Conservation (phyloP, 768 basidiomycete genomes). For the Mycena metata region DNA sequence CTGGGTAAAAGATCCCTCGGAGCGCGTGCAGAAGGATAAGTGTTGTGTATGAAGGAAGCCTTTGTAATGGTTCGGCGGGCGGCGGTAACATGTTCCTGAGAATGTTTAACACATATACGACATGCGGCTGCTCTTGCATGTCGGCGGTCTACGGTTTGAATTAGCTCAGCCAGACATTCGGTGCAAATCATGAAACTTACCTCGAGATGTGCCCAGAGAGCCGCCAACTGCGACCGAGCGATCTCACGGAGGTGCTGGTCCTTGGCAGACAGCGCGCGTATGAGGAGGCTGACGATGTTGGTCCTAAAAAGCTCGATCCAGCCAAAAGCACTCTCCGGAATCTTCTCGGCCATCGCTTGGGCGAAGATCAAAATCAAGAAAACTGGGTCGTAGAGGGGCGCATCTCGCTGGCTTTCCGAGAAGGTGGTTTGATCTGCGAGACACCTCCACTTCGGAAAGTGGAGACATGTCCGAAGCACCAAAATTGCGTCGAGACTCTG, state of each 20-base stretch:
- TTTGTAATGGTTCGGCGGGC: slow-evolving; percentile 57
- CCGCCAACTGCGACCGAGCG: slow-evolving; percentile 72
- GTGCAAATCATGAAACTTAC: slow-evolving; percentile 54
- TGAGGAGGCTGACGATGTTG: slow-evolving; percentile 79
- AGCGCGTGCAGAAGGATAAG: slow-evolving; percentile 88
- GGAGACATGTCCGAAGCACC: slow-evolving; percentile 78
- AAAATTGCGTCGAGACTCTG: slow-evolving; percentile 76
- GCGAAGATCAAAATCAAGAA: slow-evolving; percentile 80
- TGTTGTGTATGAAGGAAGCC: slow-evolving; percentile 83
- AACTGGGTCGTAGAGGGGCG: slow-evolving; percentile 81
- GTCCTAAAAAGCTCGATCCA: slow-evolving; percentile 92
- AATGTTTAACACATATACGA: slow-evolving; percentile 76
- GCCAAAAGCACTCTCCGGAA: slow-evolving; percentile 69
- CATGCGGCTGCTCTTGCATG: slow-evolving; percentile 84
- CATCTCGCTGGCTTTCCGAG: slow-evolving; percentile 48
- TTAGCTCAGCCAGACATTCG: slow-evolving; percentile 11
- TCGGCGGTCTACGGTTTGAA: slow-evolving; percentile 61
- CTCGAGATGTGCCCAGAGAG: slow-evolving; percentile 71
- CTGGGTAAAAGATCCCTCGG: slow-evolving; percentile 86
- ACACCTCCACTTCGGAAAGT: slow-evolving; percentile 77
- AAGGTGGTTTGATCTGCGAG: slow-evolving; percentile 54
- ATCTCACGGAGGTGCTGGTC: slow-evolving; percentile 71
- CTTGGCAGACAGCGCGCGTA: slow-evolving; percentile 79
- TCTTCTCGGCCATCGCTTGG: slow-evolving; percentile 71
- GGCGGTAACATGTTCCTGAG: slow-evolving; percentile 70